phyloP scores from a whole-genome alignment of 2,329 filamentous ascomycete genomes.

The Fusarium avenaceum region DNA sequence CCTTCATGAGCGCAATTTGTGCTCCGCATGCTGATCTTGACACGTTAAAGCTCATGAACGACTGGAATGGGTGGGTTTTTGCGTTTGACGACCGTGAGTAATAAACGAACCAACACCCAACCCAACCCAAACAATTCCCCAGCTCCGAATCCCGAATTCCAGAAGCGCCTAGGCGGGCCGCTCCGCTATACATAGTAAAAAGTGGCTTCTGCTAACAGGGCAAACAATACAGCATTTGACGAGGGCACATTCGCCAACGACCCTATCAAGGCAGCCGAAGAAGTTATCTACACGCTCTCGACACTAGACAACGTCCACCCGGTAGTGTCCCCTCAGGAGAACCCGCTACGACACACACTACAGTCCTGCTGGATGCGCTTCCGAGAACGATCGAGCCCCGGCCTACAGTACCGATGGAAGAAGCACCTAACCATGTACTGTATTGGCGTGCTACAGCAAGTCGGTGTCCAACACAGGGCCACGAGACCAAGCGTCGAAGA shows the following conservation, averaged over 20 bases:
- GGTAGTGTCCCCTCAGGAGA: conserved; percentile 15
- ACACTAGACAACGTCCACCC: conserved; percentile 30
- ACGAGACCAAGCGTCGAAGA: conserved; percentile 14
- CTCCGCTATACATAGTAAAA: conserved; percentile 19
- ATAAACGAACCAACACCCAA: not conserved
- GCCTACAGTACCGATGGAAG: conserved; percentile 32
- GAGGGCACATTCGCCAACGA: conserved; percentile 28
- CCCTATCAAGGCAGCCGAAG: conserved; percentile 33
- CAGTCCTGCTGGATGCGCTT: conserved; percentile 34
- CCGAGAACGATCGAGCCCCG: conserved; percentile 16
- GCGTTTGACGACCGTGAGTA: conserved; percentile 32
- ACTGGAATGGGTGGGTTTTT: conserved; percentile 35
- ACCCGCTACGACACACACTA: conserved; percentile 25
- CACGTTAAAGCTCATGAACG: conserved; percentile 32
- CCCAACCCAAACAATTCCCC: not conserved
- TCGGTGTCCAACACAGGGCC: conserved; percentile 18
- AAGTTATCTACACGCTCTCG: conserved; percentile 31
- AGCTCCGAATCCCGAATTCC: not conserved
- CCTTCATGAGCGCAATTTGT: conserved; percentile 33
- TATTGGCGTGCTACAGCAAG: conserved; percentile 26
- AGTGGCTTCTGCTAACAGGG: conserved; percentile 12
- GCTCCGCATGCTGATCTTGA: conserved; percentile 30
- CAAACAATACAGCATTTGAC: conserved; percentile 19
- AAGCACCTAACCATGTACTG: conserved; percentile 34
- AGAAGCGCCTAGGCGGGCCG: conserved; percentile 11